Evolutionary conservation across 2,329 filamentous ascomycete genomes (phyloP).

Genomic region (Diplodia seriata): DNA sequence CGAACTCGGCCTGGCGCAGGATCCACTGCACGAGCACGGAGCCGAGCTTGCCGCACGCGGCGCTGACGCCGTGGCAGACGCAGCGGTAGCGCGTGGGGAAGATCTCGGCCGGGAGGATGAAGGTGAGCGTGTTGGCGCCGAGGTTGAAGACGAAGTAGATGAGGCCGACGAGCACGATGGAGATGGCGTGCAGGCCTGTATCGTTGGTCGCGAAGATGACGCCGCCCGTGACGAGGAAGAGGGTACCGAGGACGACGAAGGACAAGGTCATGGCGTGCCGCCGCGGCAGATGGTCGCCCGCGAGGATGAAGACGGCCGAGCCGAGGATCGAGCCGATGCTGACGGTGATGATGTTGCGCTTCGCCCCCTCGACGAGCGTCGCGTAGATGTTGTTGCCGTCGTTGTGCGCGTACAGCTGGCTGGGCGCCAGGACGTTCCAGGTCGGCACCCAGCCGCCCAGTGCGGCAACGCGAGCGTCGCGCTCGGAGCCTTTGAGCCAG

Average conservation of each 20-base stretch:
- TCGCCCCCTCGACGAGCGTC: slow-evolving; percentile 41
- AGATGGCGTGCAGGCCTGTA: slow-evolving; percentile 36
- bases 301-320: slow-evolving; percentile 44
- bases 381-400: slow-evolving; percentile 38
- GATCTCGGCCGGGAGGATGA: slow-evolving; percentile 61
- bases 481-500: slow-evolving; percentile 38
- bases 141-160: slow-evolving; percentile 47
- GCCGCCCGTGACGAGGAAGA: slow-evolving; percentile 46
- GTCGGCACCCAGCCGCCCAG: slow-evolving; percentile 5
- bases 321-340: slow-evolving; percentile 44
- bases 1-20: slow-evolving; percentile 36
- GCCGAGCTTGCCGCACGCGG: slow-evolving; percentile 62
- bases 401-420: background rate
- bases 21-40: slow-evolving; percentile 55
- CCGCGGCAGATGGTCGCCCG: slow-evolving; percentile 45
- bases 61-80: slow-evolving; percentile 61
- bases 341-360: slow-evolving; percentile 45
- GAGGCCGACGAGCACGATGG: slow-evolving; percentile 45
- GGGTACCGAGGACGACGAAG: slow-evolving; percentile 42
- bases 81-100: slow-evolving; percentile 64
- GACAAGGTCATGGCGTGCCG: slow-evolving; percentile 46
- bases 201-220: slow-evolving; percentile 43
- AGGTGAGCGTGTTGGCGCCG: slow-evolving; percentile 47
- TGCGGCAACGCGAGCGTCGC: background rate
- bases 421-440: slow-evolving; percentile 22